Percentiles rank a stretch among this genome's conserved stretches.
Conservation (phyloP, 2,329 filamentous ascomycete genomes). For the Akanthomyces dipterigenus region DNA sequence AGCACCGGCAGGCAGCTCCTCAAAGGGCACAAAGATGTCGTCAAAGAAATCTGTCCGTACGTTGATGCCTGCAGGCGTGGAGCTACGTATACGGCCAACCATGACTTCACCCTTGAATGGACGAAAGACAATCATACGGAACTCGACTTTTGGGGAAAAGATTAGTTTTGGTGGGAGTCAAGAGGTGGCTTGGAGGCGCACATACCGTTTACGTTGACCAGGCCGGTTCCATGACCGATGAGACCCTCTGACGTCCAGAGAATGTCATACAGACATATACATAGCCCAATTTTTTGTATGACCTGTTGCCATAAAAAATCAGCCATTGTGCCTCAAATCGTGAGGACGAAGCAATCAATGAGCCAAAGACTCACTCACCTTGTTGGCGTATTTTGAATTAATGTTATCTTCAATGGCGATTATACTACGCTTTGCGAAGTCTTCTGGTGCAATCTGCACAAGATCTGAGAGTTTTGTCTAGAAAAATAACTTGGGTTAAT, state of each 20-base stretch:
- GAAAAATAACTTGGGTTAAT: neutral
- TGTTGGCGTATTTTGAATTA: conserved; percentile 94
- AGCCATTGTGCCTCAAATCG: neutral
- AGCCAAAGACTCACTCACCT: conserved; percentile 39
- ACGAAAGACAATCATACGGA: conserved; percentile 86
- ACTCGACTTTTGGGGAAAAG: conserved; percentile 60
- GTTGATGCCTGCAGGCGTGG: conserved; percentile 65
- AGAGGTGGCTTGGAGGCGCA: neutral
- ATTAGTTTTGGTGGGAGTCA: neutral
- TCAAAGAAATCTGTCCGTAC: conserved; percentile 89
- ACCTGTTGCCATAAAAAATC: conserved; percentile 40
- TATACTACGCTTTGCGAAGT: conserved; percentile 76
- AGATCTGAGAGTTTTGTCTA: conserved; percentile 92
- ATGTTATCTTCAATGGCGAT: conserved; percentile 93
- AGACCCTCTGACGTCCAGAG: conserved; percentile 85
- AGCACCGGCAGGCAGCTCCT: conserved; percentile 67
- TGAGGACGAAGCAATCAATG: neutral
- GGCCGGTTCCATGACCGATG: conserved; percentile 85
- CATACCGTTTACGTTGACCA: conserved; percentile 87
- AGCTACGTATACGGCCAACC: conserved; percentile 72
- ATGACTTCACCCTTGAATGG: conserved; percentile 95
- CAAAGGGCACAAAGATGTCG: conserved; percentile 74
- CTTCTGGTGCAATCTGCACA: conserved; percentile 82
- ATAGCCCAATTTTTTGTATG: conserved; percentile 90
- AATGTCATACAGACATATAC: conserved; percentile 88